phyloP scores from a whole-genome alignment of 1,139 yeast species.

The Yamadazyma sp. region DNA sequence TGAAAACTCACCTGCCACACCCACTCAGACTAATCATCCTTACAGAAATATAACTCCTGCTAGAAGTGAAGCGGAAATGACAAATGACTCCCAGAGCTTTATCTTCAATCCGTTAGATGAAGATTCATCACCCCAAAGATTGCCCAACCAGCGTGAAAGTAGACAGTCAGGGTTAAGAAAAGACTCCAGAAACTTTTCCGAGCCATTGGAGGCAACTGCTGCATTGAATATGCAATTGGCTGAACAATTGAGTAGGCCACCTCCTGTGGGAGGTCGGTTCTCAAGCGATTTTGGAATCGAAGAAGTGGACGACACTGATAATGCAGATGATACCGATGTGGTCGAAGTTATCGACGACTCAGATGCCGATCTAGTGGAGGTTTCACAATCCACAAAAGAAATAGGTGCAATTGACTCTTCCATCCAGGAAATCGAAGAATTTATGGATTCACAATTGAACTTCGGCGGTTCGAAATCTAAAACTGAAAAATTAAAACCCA shows the following conservation, averaged over 20 bases:
- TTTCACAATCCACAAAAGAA: slow-evolving; percentile 6
- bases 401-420: slow-evolving; percentile 26
- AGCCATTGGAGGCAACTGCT: slow-evolving; percentile 28
- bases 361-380: slow-evolving; percentile 6
- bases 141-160: slow-evolving; percentile 5
- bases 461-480: slow-evolving; percentile 14
- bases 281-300: slow-evolving; percentile 38
- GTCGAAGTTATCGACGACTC: slow-evolving; percentile 12
- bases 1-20: slow-evolving; percentile 2
- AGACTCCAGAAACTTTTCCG: slow-evolving; percentile 21
- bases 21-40: slow-evolving; percentile 7
- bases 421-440: slow-evolving; percentile 44
- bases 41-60: slow-evolving; percentile 7
- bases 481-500: background rate
- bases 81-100: slow-evolving; percentile 34
- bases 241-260: slow-evolving; percentile 18
- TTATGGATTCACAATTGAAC: slow-evolving; percentile 37
- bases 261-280: background rate
- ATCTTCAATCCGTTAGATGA: slow-evolving; percentile 22
- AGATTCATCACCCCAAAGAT: slow-evolving; percentile 2
- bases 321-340: slow-evolving; percentile 22
- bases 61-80: slow-evolving; percentile 13
- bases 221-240: slow-evolving; percentile 27
- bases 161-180: background rate
- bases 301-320: slow-evolving; percentile 37